Conservation (phyloP, 164 flowering plant species). For the Vitis amurensis region DNA sequence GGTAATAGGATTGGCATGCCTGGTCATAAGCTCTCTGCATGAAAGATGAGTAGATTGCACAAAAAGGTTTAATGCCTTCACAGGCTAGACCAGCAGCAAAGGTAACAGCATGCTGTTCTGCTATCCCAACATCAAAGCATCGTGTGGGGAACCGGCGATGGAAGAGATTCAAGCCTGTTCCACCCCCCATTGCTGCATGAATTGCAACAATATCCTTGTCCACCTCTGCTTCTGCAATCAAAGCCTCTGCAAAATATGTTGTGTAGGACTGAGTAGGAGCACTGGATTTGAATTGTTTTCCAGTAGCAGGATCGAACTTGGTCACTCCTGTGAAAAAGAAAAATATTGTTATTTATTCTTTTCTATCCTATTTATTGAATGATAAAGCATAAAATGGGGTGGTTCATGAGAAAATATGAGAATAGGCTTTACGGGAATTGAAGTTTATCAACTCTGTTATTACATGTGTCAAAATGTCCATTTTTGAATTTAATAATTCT, state of each 20-base stretch:
- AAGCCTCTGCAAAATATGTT: slow-evolving; percentile 89
- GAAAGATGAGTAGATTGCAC: slow-evolving; percentile 96
- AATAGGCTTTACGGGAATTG: no score
- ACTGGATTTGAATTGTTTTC: slow-evolving; percentile 79
- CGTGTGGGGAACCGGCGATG: slow-evolving; percentile 72
- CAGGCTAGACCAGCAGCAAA: slow-evolving; percentile 98
- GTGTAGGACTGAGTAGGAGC: slow-evolving; percentile 81
- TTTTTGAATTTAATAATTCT: no score
- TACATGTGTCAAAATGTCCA: no score
- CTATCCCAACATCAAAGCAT: slow-evolving; percentile 97
- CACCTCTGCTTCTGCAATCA: slow-evolving; percentile 91
- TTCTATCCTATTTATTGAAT: neutral
- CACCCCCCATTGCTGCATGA: slow-evolving; percentile 99
- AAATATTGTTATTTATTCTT: neutral
- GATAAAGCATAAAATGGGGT: no score
- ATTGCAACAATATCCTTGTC: slow-evolving; percentile 87
- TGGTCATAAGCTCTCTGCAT: slow-evolving; percentile 96
- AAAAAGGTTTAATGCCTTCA: slow-evolving; percentile 92
- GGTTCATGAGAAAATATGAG: no score
- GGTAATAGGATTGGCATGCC: slow-evolving; percentile 35
- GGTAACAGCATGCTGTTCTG: slow-evolving; percentile 98
- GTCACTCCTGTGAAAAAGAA: slow-evolving; percentile 62
- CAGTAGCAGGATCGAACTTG: slow-evolving; percentile 93
- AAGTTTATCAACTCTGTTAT: no score
- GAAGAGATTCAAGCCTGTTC: slow-evolving; percentile 89